Conservation (phyloP, 176 grass and related monocot species). For the Rhynchospora tenuis region DNA sequence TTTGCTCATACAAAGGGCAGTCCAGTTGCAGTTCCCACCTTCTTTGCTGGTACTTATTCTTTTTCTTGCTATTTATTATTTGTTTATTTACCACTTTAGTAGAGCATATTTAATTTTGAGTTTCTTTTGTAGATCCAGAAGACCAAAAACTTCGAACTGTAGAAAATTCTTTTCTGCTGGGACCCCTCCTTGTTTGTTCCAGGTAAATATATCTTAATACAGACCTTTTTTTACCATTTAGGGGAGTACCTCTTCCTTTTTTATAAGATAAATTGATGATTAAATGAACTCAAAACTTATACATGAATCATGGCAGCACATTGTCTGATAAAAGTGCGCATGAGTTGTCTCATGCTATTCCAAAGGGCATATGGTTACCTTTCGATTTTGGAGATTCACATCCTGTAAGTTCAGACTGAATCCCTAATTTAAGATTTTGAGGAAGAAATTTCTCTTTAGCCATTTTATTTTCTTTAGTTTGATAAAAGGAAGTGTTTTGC, state of each 20-base stretch:
- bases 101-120: neutral
- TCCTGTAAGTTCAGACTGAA: slow-evolving; percentile 53
- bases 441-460: neutral
- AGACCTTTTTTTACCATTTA: neutral
- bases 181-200: slow-evolving; percentile 73
- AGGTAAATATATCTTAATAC: slow-evolving; percentile 46
- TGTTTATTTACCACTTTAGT: neutral
- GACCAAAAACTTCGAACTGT: slow-evolving; percentile 63
- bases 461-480: neutral
- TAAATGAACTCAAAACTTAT: slow-evolving; percentile 7
- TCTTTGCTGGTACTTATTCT: slow-evolving; percentile 69
- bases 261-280: neutral
- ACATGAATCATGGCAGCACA: slow-evolving; percentile 48
- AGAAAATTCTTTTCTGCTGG: slow-evolving; percentile 89
- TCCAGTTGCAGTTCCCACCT: slow-evolving; percentile 67
- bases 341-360: slow-evolving; percentile 57
- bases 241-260: neutral
- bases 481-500: neutral
- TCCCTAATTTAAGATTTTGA: neutral
- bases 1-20: slow-evolving; percentile 62
- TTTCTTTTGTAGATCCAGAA: slow-evolving; percentile 48
- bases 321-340: slow-evolving; percentile 55
- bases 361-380: slow-evolving; percentile 68
- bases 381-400: slow-evolving; percentile 93
- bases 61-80: slow-evolving; percentile 3